Conservation (phyloP, 225 moss, liverwort and hornwort species). For the Marchantia paleacea region DNA sequence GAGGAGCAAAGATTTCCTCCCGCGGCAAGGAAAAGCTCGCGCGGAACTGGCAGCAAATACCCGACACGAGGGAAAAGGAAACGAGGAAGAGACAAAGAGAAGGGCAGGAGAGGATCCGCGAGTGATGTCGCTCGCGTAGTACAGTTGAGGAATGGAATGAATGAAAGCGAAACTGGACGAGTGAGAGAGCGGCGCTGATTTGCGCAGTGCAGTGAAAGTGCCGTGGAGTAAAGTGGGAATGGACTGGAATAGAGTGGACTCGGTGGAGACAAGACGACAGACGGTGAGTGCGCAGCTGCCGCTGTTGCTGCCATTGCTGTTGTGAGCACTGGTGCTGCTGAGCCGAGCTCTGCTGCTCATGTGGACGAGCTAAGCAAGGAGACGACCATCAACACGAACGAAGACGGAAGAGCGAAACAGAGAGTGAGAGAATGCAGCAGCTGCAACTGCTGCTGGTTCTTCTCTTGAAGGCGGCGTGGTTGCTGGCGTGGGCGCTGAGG, state of each 20-base stretch:
- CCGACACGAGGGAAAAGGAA: too few species aligned
- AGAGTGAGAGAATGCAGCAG: neutral
- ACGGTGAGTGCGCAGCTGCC: too few species aligned
- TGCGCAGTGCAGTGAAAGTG: neutral
- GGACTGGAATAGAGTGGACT: neutral
- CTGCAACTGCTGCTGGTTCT: neutral
- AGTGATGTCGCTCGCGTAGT: neutral
- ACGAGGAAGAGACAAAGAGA: too few species aligned
- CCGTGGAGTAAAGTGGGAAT: neutral
- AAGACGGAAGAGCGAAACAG: neutral
- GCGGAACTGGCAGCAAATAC: too few species aligned
- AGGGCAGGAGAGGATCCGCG: too few species aligned
- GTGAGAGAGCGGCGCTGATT: neutral
- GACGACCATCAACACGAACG: neutral
- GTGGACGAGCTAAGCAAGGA: neutral
- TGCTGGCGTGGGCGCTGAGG: conserved; percentile 28
- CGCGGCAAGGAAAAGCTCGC: too few species aligned
- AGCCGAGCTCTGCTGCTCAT: neutral
- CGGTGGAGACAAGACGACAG: neutral
- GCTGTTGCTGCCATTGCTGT: neutral
- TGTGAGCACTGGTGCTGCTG: neutral
- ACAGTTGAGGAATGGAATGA: neutral
- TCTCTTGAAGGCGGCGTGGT: conserved; percentile 23
- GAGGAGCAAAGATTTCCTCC: too few species aligned
- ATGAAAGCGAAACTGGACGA: neutral